Percentiles rank a stretch among this genome's conserved stretches.
These are phyloP conservation scores for Casuarina glauca DNA, from an alignment of 306 rosid genomes.

Conservation along the genomic window DNA sequence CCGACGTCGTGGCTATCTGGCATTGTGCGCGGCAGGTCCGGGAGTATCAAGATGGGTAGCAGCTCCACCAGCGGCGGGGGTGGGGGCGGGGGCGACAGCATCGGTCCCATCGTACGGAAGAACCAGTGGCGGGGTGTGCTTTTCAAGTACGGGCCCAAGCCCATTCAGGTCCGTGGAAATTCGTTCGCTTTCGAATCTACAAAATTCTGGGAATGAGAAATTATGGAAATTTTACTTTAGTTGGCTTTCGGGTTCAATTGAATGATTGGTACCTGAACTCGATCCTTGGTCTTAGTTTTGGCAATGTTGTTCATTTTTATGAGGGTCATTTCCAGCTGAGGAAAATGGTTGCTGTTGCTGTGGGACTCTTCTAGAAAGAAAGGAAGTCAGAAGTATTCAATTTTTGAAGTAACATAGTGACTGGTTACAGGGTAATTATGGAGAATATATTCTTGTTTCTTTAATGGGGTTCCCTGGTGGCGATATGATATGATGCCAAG, in stretches of 20 bases:
- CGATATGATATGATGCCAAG: neutral
- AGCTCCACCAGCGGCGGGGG: slow-evolving; percentile 32
- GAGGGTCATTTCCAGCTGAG: neutral
- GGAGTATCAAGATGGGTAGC: slow-evolving; percentile 40
- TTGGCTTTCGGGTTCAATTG: neutral
- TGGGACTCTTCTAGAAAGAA: neutral
- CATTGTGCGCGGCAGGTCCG: slow-evolving; percentile 69
- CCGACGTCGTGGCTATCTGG: slow-evolving; percentile 86
- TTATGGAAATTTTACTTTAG: neutral
- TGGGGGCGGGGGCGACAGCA: slow-evolving; percentile 28
- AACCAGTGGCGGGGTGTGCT: slow-evolving; percentile 79
- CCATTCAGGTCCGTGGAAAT: slow-evolving; percentile 70
- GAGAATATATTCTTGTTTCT: neutral
- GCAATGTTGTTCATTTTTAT: neutral
- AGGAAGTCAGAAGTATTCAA: neutral
- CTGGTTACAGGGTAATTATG: neutral
- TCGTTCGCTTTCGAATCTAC: neutral
- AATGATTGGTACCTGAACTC: neutral
- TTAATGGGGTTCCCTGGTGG: neutral
- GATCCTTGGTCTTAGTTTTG: neutral
- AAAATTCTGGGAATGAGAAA: neutral
- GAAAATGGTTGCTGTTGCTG: neutral
- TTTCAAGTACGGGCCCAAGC: slow-evolving; percentile 91
- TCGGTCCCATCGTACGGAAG: slow-evolving; percentile 64
- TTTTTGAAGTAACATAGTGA: neutral